Evolutionary conservation across 192 early-diverging fungal species (phyloP), one percentile per base, ranked within the genome.

Genomic region (Backusella parvicylindrica): DNA sequence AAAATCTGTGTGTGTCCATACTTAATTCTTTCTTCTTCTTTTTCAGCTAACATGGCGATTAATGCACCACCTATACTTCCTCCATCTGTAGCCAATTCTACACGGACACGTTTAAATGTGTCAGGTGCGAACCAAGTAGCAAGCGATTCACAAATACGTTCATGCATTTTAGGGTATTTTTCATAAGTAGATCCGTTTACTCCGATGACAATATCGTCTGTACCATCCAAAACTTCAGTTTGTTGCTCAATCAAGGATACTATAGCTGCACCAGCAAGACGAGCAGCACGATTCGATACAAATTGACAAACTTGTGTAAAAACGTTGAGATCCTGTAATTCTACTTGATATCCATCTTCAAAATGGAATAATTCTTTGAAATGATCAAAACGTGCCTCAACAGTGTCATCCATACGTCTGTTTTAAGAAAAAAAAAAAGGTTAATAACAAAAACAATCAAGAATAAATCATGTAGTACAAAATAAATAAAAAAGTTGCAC

Each of bases 121-220:
- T 91, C 87, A 26, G 88, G 82, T 47, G 91, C 95, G 60, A 97
- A 84, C 79, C 95, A 88, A 50, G 91, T 86, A 40, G 84, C 81
- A 50, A 97, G 77, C 47, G 93, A 87, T 64, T 88, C 84, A 66
- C 89, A 85, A 84, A 98, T 92, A 67, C 90, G 83, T 63, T 92
- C 86, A 37, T 91, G 88, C 83, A 94, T 96, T 79, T 91, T 86
- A 11, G 95, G 93, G 80, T 96, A 98, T 70, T 92, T 88, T 83
- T 97, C 92, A 82, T 92, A 98, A 35, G 95, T 86, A 36, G 92
- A 94, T 23, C 97, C 97, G 73, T 96, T 95, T 68, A 98, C 91
- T 30, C 93, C 97, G 33, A 98, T 92, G 6, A 94, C 94, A 72
- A 91, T 84, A 72, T 86, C 74, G 30, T 78, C 63, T 35, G n/a